Percentiles rank a stretch among this genome's conserved stretches.
Evolutionary conservation across 441 rosid species (phyloP).

Genomic region (Lepidium campestre): DNA sequence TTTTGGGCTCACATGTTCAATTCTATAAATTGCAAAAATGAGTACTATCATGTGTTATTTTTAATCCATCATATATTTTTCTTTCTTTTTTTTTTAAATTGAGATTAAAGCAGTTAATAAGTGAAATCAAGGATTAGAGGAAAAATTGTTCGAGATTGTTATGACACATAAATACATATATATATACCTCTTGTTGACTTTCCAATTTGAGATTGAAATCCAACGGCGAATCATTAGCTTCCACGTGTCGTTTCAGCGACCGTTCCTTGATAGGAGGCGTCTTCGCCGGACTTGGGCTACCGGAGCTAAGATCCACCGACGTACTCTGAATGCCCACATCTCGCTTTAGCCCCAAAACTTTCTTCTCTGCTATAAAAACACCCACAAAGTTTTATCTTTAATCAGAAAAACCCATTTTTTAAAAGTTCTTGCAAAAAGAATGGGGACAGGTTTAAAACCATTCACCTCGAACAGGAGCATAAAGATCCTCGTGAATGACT

Average conservation of each 20-base stretch:
- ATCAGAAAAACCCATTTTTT: slow-evolving; percentile 3
- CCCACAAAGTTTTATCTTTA: not conserved
- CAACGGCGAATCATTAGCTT: slow-evolving; percentile 39
- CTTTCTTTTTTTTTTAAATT: not conserved
- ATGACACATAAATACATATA: not conserved
- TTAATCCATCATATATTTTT: not conserved
- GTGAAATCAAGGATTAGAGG: not conserved
- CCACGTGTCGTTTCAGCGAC: slow-evolving; percentile 43
- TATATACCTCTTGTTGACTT: slow-evolving; percentile 56
- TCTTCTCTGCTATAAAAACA: slow-evolving; percentile 39
- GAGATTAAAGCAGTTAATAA: not conserved
- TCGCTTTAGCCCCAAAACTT: slow-evolving; percentile 43
- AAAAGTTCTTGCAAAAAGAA: too few species aligned
- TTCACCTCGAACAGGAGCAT: slow-evolving; percentile 41
- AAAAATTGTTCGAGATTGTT: not conserved
- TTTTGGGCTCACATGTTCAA: too few species aligned
- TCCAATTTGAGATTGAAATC: slow-evolving; percentile 34
- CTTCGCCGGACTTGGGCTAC: slow-evolving; percentile 66
- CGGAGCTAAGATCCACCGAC: slow-evolving; percentile 48
- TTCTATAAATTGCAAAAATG: not conserved
- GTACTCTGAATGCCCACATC: slow-evolving; percentile 91
- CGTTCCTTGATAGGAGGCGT: slow-evolving; percentile 71
- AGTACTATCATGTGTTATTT: not conserved
- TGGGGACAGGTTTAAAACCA: not conserved
- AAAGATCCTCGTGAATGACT: slow-evolving; percentile 36